Evolutionary conservation across 73 alveolate species (phyloP), one percentile per base, ranked within the genome.

Genomic region (Uronychia setigera): DNA sequence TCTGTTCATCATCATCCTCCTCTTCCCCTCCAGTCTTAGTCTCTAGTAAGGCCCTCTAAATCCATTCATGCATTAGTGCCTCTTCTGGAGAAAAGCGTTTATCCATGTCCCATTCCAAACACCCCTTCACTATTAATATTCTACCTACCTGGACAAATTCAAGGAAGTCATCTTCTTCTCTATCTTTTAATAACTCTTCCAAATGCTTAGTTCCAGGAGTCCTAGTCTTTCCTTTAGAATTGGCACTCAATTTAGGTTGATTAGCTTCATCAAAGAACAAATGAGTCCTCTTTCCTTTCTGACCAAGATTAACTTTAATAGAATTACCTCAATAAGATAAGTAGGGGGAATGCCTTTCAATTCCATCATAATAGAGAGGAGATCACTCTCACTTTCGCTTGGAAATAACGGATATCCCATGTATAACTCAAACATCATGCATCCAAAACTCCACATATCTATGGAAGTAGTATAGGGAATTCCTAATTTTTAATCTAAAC

Each of bases 31-130:
- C 67, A 11, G n/a, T 19, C 67, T 46, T 46, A 19, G 67, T 46
- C 19, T 46, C 67, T 19, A 46, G 67, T 5, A 46, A 19, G 19
- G 67, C 67, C 67, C 67, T 46, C 19, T 46, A 19, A 19, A 88
- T 84, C 92, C 91, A 88, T 19, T 92, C 95, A 93, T 95, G 98
- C 91, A 82, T 59, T 35, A 95, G 86, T 26, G 96, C 98, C 67
- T 95, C 97, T 60, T 93, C 94, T 30, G 98, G 98, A 74, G 96
- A 93, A 31, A 95, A 74, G 79, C 98, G 77, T 35, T 88, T 92
- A 34, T 95, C 89, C 32, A 96, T 97, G 80, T 95, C 92, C 97
- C 98, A 95, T 60, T 92, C 97, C 59, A 95, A 83, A 78, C 67
- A 46, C n/a, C 67, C 67, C 67, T 46, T 11, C n/a, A 19, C 67